Conservation (phyloP, 192 early-diverging fungal species). For the Thamnidium elegans region DNA sequence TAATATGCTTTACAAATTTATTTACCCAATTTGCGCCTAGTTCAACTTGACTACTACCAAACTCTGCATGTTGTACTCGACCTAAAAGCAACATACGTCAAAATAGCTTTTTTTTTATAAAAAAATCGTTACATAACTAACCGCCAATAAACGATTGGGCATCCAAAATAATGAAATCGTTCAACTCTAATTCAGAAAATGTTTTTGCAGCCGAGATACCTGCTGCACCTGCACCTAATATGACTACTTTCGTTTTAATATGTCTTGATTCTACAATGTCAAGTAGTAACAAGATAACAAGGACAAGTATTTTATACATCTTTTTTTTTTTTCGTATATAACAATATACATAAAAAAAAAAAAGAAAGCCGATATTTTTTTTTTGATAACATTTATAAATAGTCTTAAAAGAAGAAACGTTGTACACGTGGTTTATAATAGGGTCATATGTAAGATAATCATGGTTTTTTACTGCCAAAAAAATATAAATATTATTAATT, state of each 20-base stretch:
- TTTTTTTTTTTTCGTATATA: no score
- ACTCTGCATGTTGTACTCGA: slow-evolving; percentile 20
- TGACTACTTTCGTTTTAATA: slow-evolving; percentile 31
- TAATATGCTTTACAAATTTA: not conserved
- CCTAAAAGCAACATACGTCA: slow-evolving; percentile 1
- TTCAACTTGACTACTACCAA: slow-evolving; percentile 28
- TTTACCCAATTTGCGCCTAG: slow-evolving; percentile 35
- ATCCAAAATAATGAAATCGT: slow-evolving; percentile 38
- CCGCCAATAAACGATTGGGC: slow-evolving; percentile 31
- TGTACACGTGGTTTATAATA: no score
- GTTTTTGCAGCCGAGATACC: slow-evolving; percentile 34
- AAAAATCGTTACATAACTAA: not conserved
- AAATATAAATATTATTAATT: no score
- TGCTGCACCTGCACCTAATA: slow-evolving; percentile 33
- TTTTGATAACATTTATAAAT: no score
- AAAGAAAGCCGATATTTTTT: no score
- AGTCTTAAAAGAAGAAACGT: no score
- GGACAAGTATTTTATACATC: no score
- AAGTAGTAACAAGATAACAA: no score
- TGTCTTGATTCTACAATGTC: no score
- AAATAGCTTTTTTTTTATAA: not conserved
- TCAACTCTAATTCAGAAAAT: slow-evolving; percentile 12
- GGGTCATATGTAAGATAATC: no score
- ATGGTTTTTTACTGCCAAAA: no score
- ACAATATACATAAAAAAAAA: no score